Base-by-base conservation (phyloP, 148 eudicot species). In the Talinum fruticosum region DNA sequence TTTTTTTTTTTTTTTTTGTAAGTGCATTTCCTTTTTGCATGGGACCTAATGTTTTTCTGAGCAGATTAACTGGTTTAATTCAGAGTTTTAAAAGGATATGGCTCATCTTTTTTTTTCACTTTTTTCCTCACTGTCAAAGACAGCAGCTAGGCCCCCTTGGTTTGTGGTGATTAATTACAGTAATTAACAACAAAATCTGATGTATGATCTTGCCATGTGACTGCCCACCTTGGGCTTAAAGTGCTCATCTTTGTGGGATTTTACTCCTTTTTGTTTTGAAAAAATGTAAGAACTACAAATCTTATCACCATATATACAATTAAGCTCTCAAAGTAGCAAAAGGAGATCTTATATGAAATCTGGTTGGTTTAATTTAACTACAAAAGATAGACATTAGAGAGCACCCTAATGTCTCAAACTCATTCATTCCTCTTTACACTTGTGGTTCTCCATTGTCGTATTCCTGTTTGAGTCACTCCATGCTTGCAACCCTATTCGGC, bases 171-270 rank as follows among this genome's bases (percentile, higher is more conserved):
- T 62, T 62, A 62, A 62, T 28, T 62, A 62, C 66, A 26, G 66
- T 62, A 26, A 18, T 62, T 62, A 8, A 62, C 66, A 62, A 62
- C 66, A 62, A 62, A 62, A 62, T 62, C 66, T 62, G 14, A 16
- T 62, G 14, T 28, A 13, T 62, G 66, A 62, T 62, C 33, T 28
- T 62, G 5, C 33, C 66, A 62, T 62, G 66, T 62, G 33, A 62
- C 33, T 2, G 13, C 18, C 66, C 33, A 28, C 4, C 66, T 29
- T 62, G 30, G 23, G 3, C 2, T 10, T 62, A 62, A 62, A 59
- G 64, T 59, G 10, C 64, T 59, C 29, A 23, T 59, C 64, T 59
- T 59, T 59, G 64, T 59, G 64, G 64, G 29, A n/a, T 59, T 59
- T 23, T 24, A 59, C 64, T 59, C 28, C n/a, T n/a, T 59, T 59